phyloP scores from a whole-genome alignment of 371 early-diverging fungal genomes.

The Vittaforma corneae region DNA sequence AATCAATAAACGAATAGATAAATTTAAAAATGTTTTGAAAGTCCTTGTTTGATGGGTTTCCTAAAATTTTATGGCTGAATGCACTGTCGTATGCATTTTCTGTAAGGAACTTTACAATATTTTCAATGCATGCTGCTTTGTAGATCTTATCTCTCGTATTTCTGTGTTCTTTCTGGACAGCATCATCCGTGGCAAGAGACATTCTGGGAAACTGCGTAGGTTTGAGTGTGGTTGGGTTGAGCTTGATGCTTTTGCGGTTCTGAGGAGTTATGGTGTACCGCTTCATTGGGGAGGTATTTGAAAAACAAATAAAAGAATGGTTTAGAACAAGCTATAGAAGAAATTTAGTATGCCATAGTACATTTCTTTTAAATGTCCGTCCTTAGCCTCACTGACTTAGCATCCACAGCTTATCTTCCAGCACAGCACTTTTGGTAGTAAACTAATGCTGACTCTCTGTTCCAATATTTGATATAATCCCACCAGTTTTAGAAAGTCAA shows the following conservation, averaged over 20 bases:
- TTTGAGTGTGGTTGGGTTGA: slow-evolving; percentile 7
- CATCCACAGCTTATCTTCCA: too few species aligned
- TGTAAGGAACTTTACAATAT: slow-evolving; percentile 65
- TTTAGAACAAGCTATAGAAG: too few species aligned
- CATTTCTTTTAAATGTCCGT: too few species aligned
- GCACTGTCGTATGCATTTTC: slow-evolving; percentile 65
- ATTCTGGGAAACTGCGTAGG: slow-evolving; percentile 11
- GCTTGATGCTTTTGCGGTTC: slow-evolving; percentile 27
- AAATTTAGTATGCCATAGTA: too few species aligned
- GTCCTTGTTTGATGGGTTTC: slow-evolving; percentile 68
- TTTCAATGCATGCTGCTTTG: slow-evolving; percentile 62
- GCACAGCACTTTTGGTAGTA: too few species aligned
- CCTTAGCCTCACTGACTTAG: too few species aligned
- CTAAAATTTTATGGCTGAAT: slow-evolving; percentile 62
- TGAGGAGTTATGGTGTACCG: slow-evolving; percentile 46
- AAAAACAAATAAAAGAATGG: too few species aligned
- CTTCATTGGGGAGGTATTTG: slow-evolving; percentile 31
- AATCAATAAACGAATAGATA: slow-evolving; percentile 68
- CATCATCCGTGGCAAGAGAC: slow-evolving; percentile 31
- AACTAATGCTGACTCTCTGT: too few species aligned
- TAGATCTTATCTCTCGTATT: slow-evolving; percentile 63
- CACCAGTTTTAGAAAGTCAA: too few species aligned
- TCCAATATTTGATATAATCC: too few species aligned
- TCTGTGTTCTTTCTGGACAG: slow-evolving; percentile 25
- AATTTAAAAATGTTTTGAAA: slow-evolving; percentile 78